These are phyloP conservation scores for Inonotus hispidus DNA, from an alignment of 1,284 basidiomycete species.

Conservation along the genomic window DNA sequence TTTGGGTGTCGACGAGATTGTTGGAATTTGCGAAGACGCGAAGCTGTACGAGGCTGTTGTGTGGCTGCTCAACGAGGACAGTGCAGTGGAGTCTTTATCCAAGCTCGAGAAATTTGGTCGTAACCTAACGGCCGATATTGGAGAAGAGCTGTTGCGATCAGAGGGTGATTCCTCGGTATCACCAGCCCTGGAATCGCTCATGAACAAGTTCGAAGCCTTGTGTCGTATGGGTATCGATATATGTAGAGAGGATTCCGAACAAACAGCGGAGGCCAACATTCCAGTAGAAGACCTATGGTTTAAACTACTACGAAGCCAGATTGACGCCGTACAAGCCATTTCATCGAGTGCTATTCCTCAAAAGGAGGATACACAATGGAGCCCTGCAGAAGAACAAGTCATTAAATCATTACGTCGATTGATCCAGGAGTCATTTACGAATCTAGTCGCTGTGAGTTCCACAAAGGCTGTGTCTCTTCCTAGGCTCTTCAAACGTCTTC, in stretches of 20 bases:
- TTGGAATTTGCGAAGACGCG: constrained; percentile 61
- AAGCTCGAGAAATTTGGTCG: constrained; percentile 63
- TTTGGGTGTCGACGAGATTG: constrained; percentile 57
- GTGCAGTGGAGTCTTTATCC: constrained; percentile 59
- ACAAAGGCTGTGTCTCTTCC: constrained; percentile 87
- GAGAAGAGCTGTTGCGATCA: constrained; percentile 34
- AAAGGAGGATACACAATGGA: constrained; percentile 22
- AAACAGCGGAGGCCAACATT: constrained; percentile 35
- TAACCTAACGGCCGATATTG: constrained; percentile 46
- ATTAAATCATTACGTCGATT: constrained; percentile 55
- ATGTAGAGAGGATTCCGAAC: constrained; percentile 61
- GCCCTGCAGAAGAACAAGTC: constrained; percentile 22
- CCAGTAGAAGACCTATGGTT: constrained; percentile 90
- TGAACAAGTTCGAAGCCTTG: constrained; percentile 35
- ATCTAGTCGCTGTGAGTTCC: constrained; percentile 79
- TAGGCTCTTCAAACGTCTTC: constrained; percentile 83
- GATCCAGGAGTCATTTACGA: constrained; percentile 82
- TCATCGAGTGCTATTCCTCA: constrained; percentile 39
- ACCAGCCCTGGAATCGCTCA: constrained; percentile 35
- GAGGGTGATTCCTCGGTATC: constrained; percentile 31
- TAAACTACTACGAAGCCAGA: constrained; percentile 74
- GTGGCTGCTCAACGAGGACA: constrained; percentile 68
- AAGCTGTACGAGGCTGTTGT: constrained; percentile 73
- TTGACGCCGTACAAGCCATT: constrained; percentile 71
- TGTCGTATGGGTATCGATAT: constrained; percentile 58